Evolutionary conservation across 2,329 filamentous ascomycete genomes (phyloP).

Genomic region (Verticillium tricorpus): DNA sequence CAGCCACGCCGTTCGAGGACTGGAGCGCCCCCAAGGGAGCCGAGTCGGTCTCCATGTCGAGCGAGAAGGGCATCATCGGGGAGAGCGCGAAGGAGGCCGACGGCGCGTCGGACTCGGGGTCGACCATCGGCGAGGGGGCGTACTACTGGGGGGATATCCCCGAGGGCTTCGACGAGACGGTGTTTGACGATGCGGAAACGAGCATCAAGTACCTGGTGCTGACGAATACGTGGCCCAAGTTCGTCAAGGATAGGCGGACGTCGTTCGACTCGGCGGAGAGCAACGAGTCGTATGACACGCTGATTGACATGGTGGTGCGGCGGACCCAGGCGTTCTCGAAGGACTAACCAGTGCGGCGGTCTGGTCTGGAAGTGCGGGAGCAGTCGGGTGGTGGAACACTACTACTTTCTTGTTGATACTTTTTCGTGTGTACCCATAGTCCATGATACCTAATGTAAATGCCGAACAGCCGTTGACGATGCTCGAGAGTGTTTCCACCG

Average conservation of each 20-base stretch:
- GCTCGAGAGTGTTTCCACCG: neutral
- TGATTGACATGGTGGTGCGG: constrained; percentile 3
- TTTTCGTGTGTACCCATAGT: neutral
- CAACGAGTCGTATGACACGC: constrained; percentile 3
- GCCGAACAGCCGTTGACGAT: neutral
- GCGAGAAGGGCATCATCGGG: neutral
- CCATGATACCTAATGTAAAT: neutral
- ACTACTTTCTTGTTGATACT: neutral
- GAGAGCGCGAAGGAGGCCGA: constrained; percentile 18
- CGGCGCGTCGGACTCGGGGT: neutral
- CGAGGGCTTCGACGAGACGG: constrained; percentile 34
- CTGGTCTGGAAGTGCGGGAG: neutral
- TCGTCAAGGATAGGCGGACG: constrained; percentile 15
- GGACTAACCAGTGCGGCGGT: neutral
- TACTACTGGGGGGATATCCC: constrained; percentile 25
- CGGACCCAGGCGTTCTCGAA: neutral
- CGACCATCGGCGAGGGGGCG: constrained; percentile 1
- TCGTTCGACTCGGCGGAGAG: constrained; percentile 10
- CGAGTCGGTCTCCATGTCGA: neutral
- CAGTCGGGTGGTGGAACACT: neutral
- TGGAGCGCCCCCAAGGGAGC: constrained; percentile 8
- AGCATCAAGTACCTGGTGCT: constrained; percentile 49
- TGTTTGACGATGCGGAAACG: constrained; percentile 51
- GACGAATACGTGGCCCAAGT: constrained; percentile 25
- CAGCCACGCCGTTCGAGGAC: constrained; percentile 38